Percentiles rank a stretch among this genome's conserved stretches.
These are phyloP conservation scores for Craterostigma plantagineum DNA, from an alignment of 257 asterid species.

Conservation along the genomic window DNA sequence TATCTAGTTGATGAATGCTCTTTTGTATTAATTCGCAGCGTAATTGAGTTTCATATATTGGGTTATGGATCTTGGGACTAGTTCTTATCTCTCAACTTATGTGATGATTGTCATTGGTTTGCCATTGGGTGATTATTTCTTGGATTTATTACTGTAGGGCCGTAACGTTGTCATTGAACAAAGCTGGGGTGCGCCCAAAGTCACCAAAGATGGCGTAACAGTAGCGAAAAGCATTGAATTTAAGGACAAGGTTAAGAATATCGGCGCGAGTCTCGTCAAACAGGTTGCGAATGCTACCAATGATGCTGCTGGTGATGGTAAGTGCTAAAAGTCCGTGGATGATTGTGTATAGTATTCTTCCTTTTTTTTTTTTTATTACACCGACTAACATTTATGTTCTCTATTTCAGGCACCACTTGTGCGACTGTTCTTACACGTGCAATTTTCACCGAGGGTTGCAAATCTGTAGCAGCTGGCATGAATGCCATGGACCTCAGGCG, in stretches of 20 bases:
- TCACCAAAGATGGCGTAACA: slow-evolving; percentile 95
- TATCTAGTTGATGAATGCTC: too few relatives aligned
- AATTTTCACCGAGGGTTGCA: slow-evolving; percentile 83
- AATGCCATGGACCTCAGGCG: slow-evolving; percentile 95
- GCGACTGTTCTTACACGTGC: slow-evolving; percentile 97
- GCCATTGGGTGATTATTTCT: slow-evolving; percentile 1
- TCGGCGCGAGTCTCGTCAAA: slow-evolving; percentile 94
- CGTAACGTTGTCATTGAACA: slow-evolving; percentile 92
- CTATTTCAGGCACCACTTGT: slow-evolving; percentile 65
- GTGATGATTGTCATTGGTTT: too few relatives aligned
- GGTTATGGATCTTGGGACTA: too few relatives aligned
- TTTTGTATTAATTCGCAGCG: too few relatives aligned
- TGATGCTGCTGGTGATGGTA: slow-evolving; percentile 96
- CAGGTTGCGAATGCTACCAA: slow-evolving; percentile 99
- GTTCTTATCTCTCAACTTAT: too few relatives aligned
- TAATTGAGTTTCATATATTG: too few relatives aligned
- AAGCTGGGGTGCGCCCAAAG: slow-evolving; percentile 99
- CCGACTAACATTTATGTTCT: too few relatives aligned
- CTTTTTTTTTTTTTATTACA: too few relatives aligned
- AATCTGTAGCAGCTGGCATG: slow-evolving; percentile 99
- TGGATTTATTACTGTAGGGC: slow-evolving; percentile 29
- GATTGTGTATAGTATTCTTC: too few relatives aligned
- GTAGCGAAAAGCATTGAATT: slow-evolving; percentile 94
- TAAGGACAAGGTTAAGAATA: slow-evolving; percentile 69
- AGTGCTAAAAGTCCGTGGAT: slow-evolving; percentile 8